phyloP scores from a whole-genome alignment of 1,284 basidiomycete species.

The Boletus holoroseus region DNA sequence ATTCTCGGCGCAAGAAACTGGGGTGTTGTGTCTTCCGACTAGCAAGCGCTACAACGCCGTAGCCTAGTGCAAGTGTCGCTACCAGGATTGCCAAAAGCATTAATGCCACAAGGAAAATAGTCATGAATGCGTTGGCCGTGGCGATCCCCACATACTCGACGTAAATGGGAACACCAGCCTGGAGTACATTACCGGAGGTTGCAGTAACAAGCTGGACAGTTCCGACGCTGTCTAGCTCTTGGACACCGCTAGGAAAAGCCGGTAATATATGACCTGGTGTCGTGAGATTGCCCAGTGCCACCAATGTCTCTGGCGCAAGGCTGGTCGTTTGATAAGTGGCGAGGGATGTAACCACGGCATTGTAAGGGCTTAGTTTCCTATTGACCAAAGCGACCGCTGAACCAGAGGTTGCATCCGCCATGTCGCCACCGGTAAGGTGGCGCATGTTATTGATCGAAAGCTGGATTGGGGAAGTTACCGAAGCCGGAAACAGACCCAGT shows the following conservation, averaged over 20 bases:
- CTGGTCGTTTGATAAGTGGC: neutral
- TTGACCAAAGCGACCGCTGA: conserved; percentile 72
- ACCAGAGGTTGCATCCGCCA: conserved; percentile 52
- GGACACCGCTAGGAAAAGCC: conserved; percentile 2
- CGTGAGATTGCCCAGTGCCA: conserved; percentile 10
- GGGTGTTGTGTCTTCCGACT: conserved; percentile 25
- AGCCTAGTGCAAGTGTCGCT: conserved; percentile 50
- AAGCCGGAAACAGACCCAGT: conserved; percentile 71
- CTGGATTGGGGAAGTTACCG: conserved; percentile 58
- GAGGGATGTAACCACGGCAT: conserved; percentile 32
- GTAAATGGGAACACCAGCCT: conserved; percentile 78
- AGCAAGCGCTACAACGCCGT: conserved; percentile 38
- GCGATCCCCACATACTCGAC: conserved; percentile 70
- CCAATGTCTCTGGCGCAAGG: conserved; percentile 9
- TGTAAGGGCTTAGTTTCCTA: conserved; percentile 74
- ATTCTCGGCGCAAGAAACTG: conserved; percentile 32
- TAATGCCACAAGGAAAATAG: conserved; percentile 67
- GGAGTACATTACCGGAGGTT: conserved; percentile 57
- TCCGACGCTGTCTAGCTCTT: conserved; percentile 28
- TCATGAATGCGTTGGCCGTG: conserved; percentile 80
- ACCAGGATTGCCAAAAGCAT: conserved; percentile 56
- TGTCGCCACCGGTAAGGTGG: conserved; percentile 70
- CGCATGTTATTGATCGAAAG: conserved; percentile 78
- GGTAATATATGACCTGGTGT: conserved; percentile 1
- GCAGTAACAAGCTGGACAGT: conserved; percentile 65